phyloP scores from a whole-genome alignment of 208 protist genomes.

The Wallacemonas collosoma region DNA sequence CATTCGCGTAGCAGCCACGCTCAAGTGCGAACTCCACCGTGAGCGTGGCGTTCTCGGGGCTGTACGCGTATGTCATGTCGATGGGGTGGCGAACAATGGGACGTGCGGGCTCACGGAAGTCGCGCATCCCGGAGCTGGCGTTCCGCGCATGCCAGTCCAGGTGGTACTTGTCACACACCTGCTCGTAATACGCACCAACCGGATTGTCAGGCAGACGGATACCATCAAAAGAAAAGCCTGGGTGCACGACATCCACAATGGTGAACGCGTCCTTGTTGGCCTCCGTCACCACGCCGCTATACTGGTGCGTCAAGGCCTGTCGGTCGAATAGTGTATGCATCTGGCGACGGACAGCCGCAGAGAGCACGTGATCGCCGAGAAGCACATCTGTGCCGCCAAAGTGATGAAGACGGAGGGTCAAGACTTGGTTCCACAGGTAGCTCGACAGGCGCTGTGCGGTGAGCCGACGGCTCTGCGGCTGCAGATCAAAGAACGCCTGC shows the following conservation, averaged over 20 bases:
- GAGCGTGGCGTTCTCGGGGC: conserved; percentile 39
- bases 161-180: conserved; percentile 74
- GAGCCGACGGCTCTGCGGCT: conserved; percentile 55
- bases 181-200: conserved; percentile 68
- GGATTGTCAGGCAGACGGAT: conserved; percentile 65
- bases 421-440: conserved; percentile 86
- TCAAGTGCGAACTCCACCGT: conserved; percentile 74
- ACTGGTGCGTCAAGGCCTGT: conserved; percentile 23
- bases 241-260: conserved; percentile 82
- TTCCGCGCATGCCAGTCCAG: conserved; percentile 80
- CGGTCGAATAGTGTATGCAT: conserved; percentile 16
- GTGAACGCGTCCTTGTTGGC: conserved; percentile 43
- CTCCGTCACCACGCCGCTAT: conserved; percentile 37
- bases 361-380: conserved; percentile 64
- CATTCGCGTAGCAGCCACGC: conserved; percentile 88
- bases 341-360: conserved; percentile 37
- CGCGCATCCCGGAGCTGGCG: conserved; percentile 47
- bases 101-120: conserved; percentile 82
- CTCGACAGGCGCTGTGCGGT: conserved; percentile 80
- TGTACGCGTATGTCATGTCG: conserved; percentile 61
- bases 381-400: conserved; percentile 52
- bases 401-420: conserved; percentile 79
- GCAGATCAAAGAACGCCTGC: conserved; percentile 80
- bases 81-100: conserved; percentile 82
- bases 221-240: conserved; percentile 81